These are phyloP conservation scores for Prunus fruticosa DNA, from an alignment of 306 rosid species.

Conservation along the genomic window DNA sequence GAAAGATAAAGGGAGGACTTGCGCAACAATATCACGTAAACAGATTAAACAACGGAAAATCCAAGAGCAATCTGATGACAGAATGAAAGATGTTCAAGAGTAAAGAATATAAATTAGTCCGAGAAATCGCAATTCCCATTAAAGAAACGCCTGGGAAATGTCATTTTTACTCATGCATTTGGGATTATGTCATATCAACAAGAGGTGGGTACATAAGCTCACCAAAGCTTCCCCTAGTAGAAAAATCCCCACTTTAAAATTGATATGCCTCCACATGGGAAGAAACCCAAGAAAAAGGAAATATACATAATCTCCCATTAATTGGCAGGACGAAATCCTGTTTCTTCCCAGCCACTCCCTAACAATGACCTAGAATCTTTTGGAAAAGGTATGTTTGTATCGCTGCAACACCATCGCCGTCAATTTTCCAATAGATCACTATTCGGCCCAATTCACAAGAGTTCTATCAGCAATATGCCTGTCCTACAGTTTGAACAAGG, in stretches of 20 bases:
- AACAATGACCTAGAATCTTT: conserved; percentile 34
- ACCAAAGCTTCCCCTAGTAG: conserved; percentile 22
- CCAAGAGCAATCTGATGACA: conserved; percentile 16
- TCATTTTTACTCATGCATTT: conserved; percentile 25
- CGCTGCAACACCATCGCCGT: conserved; percentile 14
- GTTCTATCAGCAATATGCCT: conserved; percentile 6
- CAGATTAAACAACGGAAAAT: not conserved
- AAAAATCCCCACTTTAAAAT: conserved; percentile 25
- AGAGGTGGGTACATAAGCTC: conserved; percentile 38
- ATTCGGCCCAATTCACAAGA: conserved; percentile 21
- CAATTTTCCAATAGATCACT: conserved; percentile 28
- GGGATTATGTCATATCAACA: conserved; percentile 23
- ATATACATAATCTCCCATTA: conserved; percentile 27
- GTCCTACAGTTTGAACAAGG: conserved; percentile 8
- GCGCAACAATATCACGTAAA: not conserved
- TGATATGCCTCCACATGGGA: conserved; percentile 28
- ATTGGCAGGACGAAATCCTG: conserved; percentile 25
- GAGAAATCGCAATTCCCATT: conserved; percentile 40
- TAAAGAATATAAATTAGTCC: conserved; percentile 24
- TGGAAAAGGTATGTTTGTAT: conserved; percentile 21
- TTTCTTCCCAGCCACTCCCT: conserved; percentile 26
- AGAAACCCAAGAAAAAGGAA: conserved; percentile 21
- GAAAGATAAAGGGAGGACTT: not conserved
- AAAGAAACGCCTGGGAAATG: conserved; percentile 42
- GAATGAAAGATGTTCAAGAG: conserved; percentile 26